Percentiles rank a stretch among this genome's conserved stretches.
Conservation (phyloP, 345 rosid genomes). For the Corymbia maculata region DNA sequence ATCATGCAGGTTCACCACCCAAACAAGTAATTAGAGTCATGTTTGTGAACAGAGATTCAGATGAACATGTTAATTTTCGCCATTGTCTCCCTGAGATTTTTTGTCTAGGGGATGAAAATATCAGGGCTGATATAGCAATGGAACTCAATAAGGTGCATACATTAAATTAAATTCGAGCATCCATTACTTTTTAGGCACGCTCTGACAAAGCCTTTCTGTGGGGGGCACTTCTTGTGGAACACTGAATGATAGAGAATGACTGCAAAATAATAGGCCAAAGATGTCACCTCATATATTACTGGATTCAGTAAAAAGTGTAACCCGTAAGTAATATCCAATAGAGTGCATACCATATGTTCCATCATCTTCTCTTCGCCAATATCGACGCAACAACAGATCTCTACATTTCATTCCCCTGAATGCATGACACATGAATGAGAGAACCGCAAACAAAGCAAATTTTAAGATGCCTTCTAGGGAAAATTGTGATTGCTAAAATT, state of each 20-base stretch:
- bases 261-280: constrained; percentile 21
- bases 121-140: not conserved
- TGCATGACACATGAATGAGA: not conserved
- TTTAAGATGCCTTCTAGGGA: not conserved
- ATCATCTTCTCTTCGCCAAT: constrained; percentile 98
- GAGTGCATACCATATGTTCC: constrained; percentile 73
- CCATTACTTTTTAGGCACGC: constrained; percentile 98
- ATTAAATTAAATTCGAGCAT: constrained; percentile 24
- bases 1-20: not conserved
- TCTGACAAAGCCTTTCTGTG: constrained; percentile 70
- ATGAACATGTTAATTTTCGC: not conserved
- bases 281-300: constrained; percentile 6
- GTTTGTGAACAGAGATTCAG: not conserved
- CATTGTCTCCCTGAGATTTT: not conserved
- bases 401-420: constrained; percentile 80
- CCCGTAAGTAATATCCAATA: not conserved
- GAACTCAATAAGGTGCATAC: not conserved
- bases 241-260: constrained; percentile 94
- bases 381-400: constrained; percentile 77
- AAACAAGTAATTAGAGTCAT: not conserved
- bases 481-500: not conserved
- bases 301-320: not conserved
- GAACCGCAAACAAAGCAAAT: not conserved
- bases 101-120: not conserved
- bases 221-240: constrained; percentile 81